These are phyloP conservation scores for Candida suzukii DNA, from an alignment of 805 yeast species.

Conservation along the genomic window DNA sequence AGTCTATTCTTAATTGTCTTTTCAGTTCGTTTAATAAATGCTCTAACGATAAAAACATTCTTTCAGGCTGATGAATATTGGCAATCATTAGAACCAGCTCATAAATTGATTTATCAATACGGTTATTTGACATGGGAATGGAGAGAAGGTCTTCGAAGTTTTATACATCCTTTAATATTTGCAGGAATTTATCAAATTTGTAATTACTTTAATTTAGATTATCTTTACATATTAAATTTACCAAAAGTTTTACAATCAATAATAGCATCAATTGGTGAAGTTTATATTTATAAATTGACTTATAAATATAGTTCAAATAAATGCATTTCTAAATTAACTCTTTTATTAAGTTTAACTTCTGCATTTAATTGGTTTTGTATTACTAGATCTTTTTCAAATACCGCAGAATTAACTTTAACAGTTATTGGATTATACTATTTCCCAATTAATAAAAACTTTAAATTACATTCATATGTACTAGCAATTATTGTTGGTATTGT, in stretches of 20 bases:
- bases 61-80: constrained; percentile 96
- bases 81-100: constrained; percentile 94
- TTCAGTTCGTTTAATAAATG: constrained; percentile 51
- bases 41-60: constrained; percentile 60
- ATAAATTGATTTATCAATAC: constrained; percentile 59
- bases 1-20: constrained; percentile 1
- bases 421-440: constrained; percentile 60
- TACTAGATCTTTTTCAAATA: constrained; percentile 82
- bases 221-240: constrained; percentile 32
- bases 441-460: constrained; percentile 26
- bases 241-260: constrained; percentile 71
- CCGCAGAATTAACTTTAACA: constrained; percentile 69
- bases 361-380: constrained; percentile 78
- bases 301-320: constrained; percentile 24
- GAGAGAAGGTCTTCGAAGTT: constrained; percentile 66
- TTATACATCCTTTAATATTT: constrained; percentile 72
- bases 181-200: constrained; percentile 34
- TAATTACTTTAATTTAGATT: constrained; percentile 26
- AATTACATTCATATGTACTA: constrained; percentile 6
- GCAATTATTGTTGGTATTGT: constrained; percentile 36
- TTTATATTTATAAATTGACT: constrained; percentile 41
- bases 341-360: constrained; percentile 48
- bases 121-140: constrained; percentile 96
- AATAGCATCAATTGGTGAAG: constrained; percentile 69
- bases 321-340: constrained; percentile 31